Evolutionary conservation across 148 eudicot genomes (phyloP), one percentile per base, ranked within the genome.

Genomic region (Amaranthus hypochondriacus): DNA sequence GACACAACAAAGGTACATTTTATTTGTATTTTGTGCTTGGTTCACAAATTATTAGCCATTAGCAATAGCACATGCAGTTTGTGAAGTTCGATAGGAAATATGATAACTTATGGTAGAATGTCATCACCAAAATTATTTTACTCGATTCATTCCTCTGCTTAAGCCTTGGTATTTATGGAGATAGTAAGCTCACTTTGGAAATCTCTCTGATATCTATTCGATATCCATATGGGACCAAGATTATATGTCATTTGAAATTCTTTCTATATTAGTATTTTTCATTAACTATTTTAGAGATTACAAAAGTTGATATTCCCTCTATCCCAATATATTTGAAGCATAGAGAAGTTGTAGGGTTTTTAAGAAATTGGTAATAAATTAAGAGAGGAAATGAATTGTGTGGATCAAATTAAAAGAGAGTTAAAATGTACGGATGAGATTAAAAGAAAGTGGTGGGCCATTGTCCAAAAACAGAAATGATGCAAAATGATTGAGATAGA

Each of bases 1-100:
- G 96, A 92, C 76, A 84, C 97, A 15, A 92, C 90, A 78, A 96
- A 96, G 97, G 99, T 96, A 81, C 1, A 2, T 59, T 14, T 50
- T 49, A 18, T 65, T 64, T 70, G n/a, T n/a, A 7, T 70, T 73
- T 1, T 15, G 6, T 72, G 18, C 61, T 44, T 50, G 8, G 18
- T 14, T 21, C 7, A 49, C 7, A 64, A 66, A 13, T 1, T 48
- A n/a, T 53, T n/a, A 5, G 5, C 52, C 42, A 51, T 57, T 71
- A 7, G 11, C 46, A 21, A 15, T 15, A n/a, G 43, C 9, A 44
- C 42, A 9, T 70, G 12, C 3, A 5, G 9, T 9, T 10, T 62
- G 4, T 49, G 4, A 44, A 53, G 15, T 53, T 62, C 11, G 55
- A 42, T 39, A 53, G 63, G 47, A 6, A 47, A 64, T 15, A 11